Evolutionary conservation across 2,329 filamentous ascomycete genomes (phyloP).

Genomic region (Orbilia blumenaviensis): DNA sequence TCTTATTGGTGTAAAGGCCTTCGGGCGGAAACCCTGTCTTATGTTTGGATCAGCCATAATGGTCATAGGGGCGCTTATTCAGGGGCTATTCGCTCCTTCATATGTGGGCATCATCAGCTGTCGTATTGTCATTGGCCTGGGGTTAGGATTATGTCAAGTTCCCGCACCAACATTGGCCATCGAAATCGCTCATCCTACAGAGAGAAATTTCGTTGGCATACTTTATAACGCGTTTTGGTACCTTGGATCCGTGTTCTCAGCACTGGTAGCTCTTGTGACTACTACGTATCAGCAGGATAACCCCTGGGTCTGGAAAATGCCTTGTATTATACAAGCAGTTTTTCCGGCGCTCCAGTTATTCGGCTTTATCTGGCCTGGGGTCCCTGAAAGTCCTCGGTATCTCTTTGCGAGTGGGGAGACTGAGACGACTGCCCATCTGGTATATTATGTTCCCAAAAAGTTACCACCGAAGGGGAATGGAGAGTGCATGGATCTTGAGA

Average conservation of each 20-base stretch:
- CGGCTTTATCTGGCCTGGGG: neutral
- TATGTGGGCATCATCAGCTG: neutral
- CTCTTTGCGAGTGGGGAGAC: neutral
- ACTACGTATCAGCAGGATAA: neutral
- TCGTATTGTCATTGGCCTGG: slow-evolving; percentile 7
- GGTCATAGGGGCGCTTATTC: neutral
- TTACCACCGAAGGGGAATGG: slow-evolving; percentile 4
- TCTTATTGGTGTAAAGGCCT: neutral
- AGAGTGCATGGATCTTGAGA: no score
- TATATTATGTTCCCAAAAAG: no score
- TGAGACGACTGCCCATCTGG: neutral
- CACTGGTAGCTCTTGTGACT: neutral
- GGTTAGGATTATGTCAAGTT: slow-evolving; percentile 31
- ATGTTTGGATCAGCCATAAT: neutral
- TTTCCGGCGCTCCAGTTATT: slow-evolving; percentile 12
- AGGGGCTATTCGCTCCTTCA: no score
- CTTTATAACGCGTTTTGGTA: slow-evolving; percentile 42
- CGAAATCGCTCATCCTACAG: slow-evolving; percentile 23
- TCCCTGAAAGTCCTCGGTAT: slow-evolving; percentile 34
- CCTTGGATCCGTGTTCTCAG: slow-evolving; percentile 3
- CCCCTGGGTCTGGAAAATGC: slow-evolving; percentile 26
- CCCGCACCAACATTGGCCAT: slow-evolving; percentile 18
- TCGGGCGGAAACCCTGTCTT: slow-evolving; percentile 4
- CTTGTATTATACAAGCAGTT: slow-evolving; percentile 17
- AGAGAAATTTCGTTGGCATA: slow-evolving; percentile 1